These are phyloP conservation scores for Blastobotrys attinorum DNA, from an alignment of 805 yeast species.

Conservation along the genomic window DNA sequence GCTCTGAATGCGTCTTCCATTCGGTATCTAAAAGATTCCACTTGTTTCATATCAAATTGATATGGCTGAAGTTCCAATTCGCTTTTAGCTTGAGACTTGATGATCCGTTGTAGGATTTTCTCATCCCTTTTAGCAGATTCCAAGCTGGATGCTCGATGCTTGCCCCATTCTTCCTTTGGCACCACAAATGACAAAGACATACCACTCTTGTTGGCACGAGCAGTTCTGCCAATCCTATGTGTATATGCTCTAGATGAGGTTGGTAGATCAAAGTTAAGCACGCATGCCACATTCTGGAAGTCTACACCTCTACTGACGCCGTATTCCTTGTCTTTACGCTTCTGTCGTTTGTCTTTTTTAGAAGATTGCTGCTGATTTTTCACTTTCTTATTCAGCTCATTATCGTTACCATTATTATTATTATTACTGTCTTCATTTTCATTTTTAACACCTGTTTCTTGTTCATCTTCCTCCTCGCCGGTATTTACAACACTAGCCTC, in stretches of 20 bases:
- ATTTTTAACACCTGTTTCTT: constrained; percentile 17
- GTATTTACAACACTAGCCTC: constrained; percentile 53
- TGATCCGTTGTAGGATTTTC: constrained; percentile 67
- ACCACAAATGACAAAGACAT: constrained; percentile 91
- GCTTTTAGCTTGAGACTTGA: constrained; percentile 59
- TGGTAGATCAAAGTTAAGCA: constrained; percentile 90
- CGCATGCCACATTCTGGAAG: constrained; percentile 93
- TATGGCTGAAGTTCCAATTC: constrained; percentile 48
- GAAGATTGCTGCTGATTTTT: constrained; percentile 38
- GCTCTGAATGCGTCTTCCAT: constrained; percentile 96
- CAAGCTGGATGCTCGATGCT: constrained; percentile 73
- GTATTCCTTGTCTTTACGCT: constrained; percentile 61
- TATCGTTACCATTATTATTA: constrained; percentile 14
- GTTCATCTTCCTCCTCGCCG: constrained; percentile 32
- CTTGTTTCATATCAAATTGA: constrained; percentile 82
- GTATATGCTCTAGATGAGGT: constrained; percentile 80
- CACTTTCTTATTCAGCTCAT: constrained; percentile 37
- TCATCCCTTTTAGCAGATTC: constrained; percentile 75
- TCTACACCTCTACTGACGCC: constrained; percentile 97
- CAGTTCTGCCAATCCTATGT: constrained; percentile 95
- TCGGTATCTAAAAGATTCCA: constrained; percentile 93
- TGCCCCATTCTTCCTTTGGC: constrained; percentile 74
- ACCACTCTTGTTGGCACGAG: constrained; percentile 94
- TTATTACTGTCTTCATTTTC: constrained; percentile 17
- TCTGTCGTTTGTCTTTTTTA: constrained; percentile 16